phyloP scores from a whole-genome alignment of 192 early-diverging fungal genomes.

The Pilobolus umbonatus region DNA sequence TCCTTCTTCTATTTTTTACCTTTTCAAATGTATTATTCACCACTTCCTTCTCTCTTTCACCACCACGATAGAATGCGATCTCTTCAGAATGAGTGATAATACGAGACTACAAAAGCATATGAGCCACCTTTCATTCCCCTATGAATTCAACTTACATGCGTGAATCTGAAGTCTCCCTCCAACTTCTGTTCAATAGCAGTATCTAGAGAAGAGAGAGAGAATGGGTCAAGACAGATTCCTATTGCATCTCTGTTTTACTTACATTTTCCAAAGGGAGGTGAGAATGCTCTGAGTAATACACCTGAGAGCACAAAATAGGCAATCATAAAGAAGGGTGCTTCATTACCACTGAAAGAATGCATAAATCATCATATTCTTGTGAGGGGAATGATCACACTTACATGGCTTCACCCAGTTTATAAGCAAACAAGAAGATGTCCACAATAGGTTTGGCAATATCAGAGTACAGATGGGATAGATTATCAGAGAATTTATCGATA shows the following conservation, averaged over 20 bases:
- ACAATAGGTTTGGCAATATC: constrained; percentile 73
- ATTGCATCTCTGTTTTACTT: constrained; percentile 1
- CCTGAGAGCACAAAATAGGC: constrained; percentile 59
- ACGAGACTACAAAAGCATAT: constrained; percentile 43
- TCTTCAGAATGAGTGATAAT: constrained; percentile 84
- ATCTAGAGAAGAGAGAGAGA: constrained; percentile 30
- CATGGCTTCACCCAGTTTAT: constrained; percentile 65
- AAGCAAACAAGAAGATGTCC: constrained; percentile 71
- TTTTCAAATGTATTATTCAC: constrained; percentile 61
- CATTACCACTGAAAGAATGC: constrained; percentile 35
- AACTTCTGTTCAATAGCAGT: constrained; percentile 75
- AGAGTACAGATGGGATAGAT: constrained; percentile 66
- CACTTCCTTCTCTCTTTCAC: constrained; percentile 59
- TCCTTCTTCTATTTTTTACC: constrained; percentile 25
- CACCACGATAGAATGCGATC: constrained; percentile 73
- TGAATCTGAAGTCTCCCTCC: constrained; percentile 76
- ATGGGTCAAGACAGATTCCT: not conserved
- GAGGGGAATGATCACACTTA: constrained; percentile 29
- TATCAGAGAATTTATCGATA: constrained; percentile 67
- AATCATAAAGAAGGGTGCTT: constrained; percentile 56
- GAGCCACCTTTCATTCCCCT: not conserved
- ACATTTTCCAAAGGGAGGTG: constrained; percentile 80
- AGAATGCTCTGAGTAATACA: constrained; percentile 59
- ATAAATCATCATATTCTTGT: too few species aligned
- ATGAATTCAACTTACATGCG: constrained; percentile 44